phyloP scores from a whole-genome alignment of 148 eudicot genomes.

The Polygonum aviculare region DNA sequence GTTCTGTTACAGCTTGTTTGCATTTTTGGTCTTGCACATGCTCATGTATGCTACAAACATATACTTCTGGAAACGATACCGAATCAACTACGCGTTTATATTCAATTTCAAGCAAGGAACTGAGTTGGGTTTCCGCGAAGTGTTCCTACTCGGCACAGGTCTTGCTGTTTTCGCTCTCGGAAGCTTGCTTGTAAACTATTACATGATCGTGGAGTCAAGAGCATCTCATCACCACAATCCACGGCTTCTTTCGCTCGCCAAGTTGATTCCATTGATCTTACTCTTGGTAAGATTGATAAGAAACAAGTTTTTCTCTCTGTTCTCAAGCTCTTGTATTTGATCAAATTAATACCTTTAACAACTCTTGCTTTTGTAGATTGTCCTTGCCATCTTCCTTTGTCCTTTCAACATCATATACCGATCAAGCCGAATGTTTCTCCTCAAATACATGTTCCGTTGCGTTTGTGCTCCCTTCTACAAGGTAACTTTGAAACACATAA shows the following conservation, averaged over 20 bases:
- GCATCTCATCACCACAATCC: not conserved
- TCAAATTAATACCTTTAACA: not conserved
- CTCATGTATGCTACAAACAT: constrained; percentile 61
- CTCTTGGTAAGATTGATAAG: constrained; percentile 29
- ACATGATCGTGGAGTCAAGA: constrained; percentile 40
- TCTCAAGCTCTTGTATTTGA: not conserved
- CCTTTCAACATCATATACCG: constrained; percentile 52
- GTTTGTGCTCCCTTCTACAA: constrained; percentile 52
- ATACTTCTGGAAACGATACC: constrained; percentile 69
- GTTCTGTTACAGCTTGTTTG: constrained; percentile 52
- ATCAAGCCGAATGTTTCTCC: constrained; percentile 43
- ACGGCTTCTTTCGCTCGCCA: constrained; percentile 16
- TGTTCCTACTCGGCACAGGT: constrained; percentile 47
- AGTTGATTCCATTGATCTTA: constrained; percentile 58
- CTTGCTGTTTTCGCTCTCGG: constrained; percentile 54
- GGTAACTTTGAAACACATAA: constrained; percentile 21
- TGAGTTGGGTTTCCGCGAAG: constrained; percentile 56
- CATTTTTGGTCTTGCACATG: constrained; percentile 58
- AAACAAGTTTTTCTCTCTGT: not conserved
- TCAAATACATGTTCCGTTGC: constrained; percentile 32
- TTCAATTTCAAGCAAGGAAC: constrained; percentile 84
- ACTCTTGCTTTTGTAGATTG: constrained; percentile 30
- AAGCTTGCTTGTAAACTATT: constrained; percentile 40
- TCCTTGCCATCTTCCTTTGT: constrained; percentile 31
- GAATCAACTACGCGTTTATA: constrained; percentile 71